A percentile compares a stretch with the other conserved stretches of the same genome.
Evolutionary conservation across 805 yeast genomes (phyloP).

Genomic region (Sugiyamaella smithiae): DNA sequence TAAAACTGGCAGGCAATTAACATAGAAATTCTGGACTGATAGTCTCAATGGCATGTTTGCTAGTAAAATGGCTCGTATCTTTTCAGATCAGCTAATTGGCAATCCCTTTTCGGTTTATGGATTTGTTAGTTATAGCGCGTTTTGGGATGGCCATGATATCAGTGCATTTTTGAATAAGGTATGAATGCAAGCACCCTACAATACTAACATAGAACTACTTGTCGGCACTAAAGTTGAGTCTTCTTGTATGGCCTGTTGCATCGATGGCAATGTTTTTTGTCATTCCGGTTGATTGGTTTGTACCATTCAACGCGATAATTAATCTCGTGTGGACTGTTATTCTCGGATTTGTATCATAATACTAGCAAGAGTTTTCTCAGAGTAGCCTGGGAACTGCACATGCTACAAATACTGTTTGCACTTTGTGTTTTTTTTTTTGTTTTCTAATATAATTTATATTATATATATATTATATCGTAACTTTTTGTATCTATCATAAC

Average conservation of each 20-base stretch:
- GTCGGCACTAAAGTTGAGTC: conserved; percentile 21
- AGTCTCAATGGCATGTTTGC: conserved; percentile 27
- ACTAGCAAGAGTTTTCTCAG: too few relatives aligned
- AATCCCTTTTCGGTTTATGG: conserved; percentile 34
- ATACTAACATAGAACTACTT: conserved; percentile 18
- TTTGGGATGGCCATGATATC: conserved; percentile 37
- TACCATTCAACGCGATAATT: conserved; percentile 27
- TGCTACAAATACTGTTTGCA: too few relatives aligned
- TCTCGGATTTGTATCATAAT: conserved; percentile 20
- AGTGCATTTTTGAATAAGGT: conserved; percentile 30
- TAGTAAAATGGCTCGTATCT: conserved; percentile 24
- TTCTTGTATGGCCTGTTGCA: conserved; percentile 28
- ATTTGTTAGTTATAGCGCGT: conserved; percentile 34
- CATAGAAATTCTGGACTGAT: conserved; percentile 36
- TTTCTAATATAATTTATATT: too few relatives aligned
- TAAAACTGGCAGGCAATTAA: background rate
- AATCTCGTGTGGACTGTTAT: conserved; percentile 27
- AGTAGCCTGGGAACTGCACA: too few relatives aligned
- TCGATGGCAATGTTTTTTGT: conserved; percentile 24
- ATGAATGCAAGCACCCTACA: conserved; percentile 3
- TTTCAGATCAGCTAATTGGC: conserved; percentile 35
- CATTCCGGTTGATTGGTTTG: conserved; percentile 22
- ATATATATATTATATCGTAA: too few relatives aligned
- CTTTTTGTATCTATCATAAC: too few relatives aligned
- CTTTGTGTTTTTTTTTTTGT: too few relatives aligned